Conservation (phyloP, 768 basidiomycete genomes). For the Krasilnikovozyma curviuscula region DNA sequence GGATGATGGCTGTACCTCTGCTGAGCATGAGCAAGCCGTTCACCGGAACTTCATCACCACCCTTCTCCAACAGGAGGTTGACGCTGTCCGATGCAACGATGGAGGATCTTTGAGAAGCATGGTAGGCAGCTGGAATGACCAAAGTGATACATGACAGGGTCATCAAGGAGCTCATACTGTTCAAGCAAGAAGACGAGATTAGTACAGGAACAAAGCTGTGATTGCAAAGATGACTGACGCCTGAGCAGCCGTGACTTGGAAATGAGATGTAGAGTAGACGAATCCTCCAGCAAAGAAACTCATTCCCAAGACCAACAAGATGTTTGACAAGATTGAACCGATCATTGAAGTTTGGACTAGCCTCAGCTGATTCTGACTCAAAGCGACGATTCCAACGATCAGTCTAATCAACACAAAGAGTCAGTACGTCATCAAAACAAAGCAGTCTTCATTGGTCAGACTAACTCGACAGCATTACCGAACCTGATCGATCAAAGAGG, state of each 20-base stretch:
- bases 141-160: constrained; percentile 72
- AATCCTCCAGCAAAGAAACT: constrained; percentile 75
- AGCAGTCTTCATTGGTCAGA: not conserved
- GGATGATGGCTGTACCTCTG: not conserved
- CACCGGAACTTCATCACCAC: too few species aligned
- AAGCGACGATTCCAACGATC: constrained; percentile 69
- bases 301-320: constrained; percentile 74
- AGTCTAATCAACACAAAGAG: constrained; percentile 27
- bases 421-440: not conserved
- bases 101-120: constrained; percentile 24
- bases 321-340: constrained; percentile 76
- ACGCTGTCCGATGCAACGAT: too few species aligned
- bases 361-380: constrained; percentile 55
- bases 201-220: not conserved
- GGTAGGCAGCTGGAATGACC: constrained; percentile 76
- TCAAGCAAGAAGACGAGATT: not conserved
- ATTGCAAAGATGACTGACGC: constrained; percentile 36
- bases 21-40: not conserved
- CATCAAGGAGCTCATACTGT: constrained; percentile 39
- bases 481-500: constrained; percentile 12
- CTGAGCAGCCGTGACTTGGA: constrained; percentile 71
- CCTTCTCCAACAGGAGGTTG: too few species aligned
- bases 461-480: constrained; percentile 36
- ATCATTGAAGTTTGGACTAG: constrained; percentile 89
- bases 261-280: constrained; percentile 44